phyloP scores from a whole-genome alignment of 371 early-diverging fungal species.

The Blakeslea trispora region DNA sequence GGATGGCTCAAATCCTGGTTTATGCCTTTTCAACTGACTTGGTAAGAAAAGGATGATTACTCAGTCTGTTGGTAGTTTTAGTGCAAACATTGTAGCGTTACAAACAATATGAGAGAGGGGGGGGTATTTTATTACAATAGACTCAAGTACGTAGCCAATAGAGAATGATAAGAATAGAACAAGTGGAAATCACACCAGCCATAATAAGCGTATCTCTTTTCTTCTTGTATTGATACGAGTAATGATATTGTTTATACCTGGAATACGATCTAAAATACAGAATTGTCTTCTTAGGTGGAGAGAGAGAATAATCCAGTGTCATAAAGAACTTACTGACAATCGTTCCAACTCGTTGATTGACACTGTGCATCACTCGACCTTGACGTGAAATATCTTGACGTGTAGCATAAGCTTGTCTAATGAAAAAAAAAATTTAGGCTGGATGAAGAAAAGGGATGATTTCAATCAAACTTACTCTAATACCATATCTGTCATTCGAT shows the following conservation, averaged over 20 bases:
- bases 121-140: conserved; percentile 20
- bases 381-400: conserved; percentile 60
- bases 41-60: too few species aligned
- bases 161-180: conserved; percentile 57
- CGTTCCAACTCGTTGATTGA: conserved; percentile 51
- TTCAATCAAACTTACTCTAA: conserved; percentile 51
- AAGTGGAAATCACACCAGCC: conserved; percentile 63
- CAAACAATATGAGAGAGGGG: too few species aligned
- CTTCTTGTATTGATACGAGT: conserved; percentile 63
- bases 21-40: too few species aligned
- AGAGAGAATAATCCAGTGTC: too few species aligned
- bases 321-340: conserved; percentile 57
- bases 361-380: conserved; percentile 49
- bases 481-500: conserved; percentile 68
- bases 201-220: conserved; percentile 66
- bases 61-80: too few species aligned
- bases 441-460: too few species aligned
- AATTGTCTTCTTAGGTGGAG: too few species aligned
- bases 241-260: conserved; percentile 65
- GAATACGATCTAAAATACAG: conserved; percentile 48
- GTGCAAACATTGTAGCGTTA: too few species aligned
- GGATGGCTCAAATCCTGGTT: too few species aligned
- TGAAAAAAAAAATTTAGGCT: conserved; percentile 4
- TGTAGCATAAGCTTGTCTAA: conserved; percentile 66
- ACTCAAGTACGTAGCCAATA: conserved; percentile 52